Evolutionary conservation across 345 rosid species (phyloP), one percentile per base, ranked within the genome.

Genomic region (Euphorbia pulcherrima): DNA sequence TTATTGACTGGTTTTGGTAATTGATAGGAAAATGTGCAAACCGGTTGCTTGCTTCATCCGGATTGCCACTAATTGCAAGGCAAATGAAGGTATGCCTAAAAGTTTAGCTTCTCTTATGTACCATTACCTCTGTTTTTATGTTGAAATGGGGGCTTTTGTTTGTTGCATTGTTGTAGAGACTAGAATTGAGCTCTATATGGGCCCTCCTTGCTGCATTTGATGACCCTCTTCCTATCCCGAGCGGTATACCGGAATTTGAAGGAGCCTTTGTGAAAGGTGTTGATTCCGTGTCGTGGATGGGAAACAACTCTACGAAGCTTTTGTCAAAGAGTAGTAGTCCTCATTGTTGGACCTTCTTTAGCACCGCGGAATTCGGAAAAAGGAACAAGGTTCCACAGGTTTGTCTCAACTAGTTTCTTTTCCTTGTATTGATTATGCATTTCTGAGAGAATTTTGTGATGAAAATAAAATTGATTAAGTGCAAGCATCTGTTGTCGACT

Each of bases 121-220:
- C 54, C 23, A 35, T 79, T 35, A 56, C 61, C 54, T 28, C 17
- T n/a, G 59, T 8, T 60, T 53, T 33, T 33, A 33, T 33, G 37
- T 44, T 44, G 50, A 44, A 44, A 7, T 11, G 50, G 50, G 50
- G 50, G 50, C 16, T 44, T 16, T 44, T 44, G 37, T 33, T 33
- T 33, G 48, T 60, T 41, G 33, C 9, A 20, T 26, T 39, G 59
- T 41, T 71, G 73, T 71, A 90, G 97, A 84, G 81, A 65, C 77
- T 93, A 56, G 87, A 90, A 37, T 78, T 90, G 76, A 93, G 86
- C 81, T 84, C 94, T 27, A 87, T 90, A 72, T 90, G 96, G 96
- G 96, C 97, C 26, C 85, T 93, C 27, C 88, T 90, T 51, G 97
- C 97, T 51, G 97, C 98, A 64, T 93, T 92, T 79, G 90, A 88